Conservation (phyloP, 2,329 filamentous ascomycete species). For the Colletotrichum orbiculare region DNA sequence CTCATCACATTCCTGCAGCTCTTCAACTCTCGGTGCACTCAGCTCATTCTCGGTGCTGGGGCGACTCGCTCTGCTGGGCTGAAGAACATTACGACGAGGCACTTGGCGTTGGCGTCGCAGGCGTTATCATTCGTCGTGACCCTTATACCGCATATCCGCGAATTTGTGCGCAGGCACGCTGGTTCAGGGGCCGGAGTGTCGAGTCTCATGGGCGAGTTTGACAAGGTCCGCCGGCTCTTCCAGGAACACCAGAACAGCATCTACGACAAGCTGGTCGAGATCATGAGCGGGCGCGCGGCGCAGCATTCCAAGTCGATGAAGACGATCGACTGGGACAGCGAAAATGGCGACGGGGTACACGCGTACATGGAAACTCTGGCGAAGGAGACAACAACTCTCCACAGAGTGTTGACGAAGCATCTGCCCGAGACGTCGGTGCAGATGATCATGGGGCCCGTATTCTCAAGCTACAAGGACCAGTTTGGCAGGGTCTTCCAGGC, state of each 20-base stretch:
- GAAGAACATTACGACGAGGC: constrained; percentile 96
- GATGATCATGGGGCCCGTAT: constrained; percentile 89
- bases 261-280: constrained; percentile 92
- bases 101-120: constrained; percentile 91
- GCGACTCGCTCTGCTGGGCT: constrained; percentile 89
- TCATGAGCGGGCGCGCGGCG: constrained; percentile 83
- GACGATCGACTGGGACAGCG: constrained; percentile 77
- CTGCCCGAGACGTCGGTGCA: constrained; percentile 80
- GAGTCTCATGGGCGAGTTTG: constrained; percentile 82
- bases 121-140: constrained; percentile 88
- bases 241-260: constrained; percentile 93
- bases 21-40: constrained; percentile 96
- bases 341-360: constrained; percentile 59
- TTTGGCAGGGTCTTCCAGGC: constrained; percentile 78
- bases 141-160: constrained; percentile 88
- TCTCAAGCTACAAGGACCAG: constrained; percentile 82
- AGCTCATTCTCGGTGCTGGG: constrained; percentile 94
- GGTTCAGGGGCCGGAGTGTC: constrained; percentile 63
- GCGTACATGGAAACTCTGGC: constrained; percentile 87
- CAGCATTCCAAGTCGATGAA: constrained; percentile 81
- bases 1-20: constrained; percentile 89
- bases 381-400: constrained; percentile 86
- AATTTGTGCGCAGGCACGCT: constrained; percentile 86
- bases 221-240: constrained; percentile 83
- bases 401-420: constrained; percentile 85